Evolutionary conservation across 202 grass and related monocot species (phyloP).

Genomic region (Brachypodium distachyon): DNA sequence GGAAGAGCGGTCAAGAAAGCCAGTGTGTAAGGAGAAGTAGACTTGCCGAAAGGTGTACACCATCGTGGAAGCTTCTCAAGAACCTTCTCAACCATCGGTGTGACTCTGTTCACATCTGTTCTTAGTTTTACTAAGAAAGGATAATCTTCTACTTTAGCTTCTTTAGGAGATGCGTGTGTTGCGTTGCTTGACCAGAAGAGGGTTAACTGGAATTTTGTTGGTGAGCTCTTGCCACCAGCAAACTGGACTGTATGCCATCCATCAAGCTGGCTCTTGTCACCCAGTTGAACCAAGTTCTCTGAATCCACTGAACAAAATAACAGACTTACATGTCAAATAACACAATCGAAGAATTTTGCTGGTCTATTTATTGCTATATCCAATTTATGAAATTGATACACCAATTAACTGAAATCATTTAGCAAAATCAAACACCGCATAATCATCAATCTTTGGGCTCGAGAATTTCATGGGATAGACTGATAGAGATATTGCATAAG

Average conservation of each 20-base stretch:
- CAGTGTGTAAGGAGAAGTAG: slow-evolving; percentile 56
- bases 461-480: too few species aligned
- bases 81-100: slow-evolving; percentile 43
- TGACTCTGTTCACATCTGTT: slow-evolving; percentile 66
- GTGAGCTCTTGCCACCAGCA: slow-evolving; percentile 75
- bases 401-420: too few species aligned
- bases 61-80: slow-evolving; percentile 80
- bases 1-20: slow-evolving; percentile 78
- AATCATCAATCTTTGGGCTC: too few species aligned
- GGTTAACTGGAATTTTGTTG: slow-evolving; percentile 67
- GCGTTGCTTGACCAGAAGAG: slow-evolving; percentile 51
- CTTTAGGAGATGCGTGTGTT: background rate
- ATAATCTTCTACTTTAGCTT: background rate
- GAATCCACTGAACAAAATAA: slow-evolving; percentile 37
- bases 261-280: slow-evolving; percentile 51
- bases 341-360: too few species aligned
- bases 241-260: slow-evolving; percentile 92
- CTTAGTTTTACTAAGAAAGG: slow-evolving; percentile 64
- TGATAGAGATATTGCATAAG: too few species aligned
- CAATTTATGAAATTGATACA: too few species aligned
- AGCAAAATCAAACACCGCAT: too few species aligned
- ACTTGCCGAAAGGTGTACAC: slow-evolving; percentile 78
- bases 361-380: too few species aligned
- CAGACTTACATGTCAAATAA: background rate
- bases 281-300: slow-evolving; percentile 43